phyloP scores from a whole-genome alignment of 2,329 filamentous ascomycete genomes.

The Rutstroemia sydowiana region DNA sequence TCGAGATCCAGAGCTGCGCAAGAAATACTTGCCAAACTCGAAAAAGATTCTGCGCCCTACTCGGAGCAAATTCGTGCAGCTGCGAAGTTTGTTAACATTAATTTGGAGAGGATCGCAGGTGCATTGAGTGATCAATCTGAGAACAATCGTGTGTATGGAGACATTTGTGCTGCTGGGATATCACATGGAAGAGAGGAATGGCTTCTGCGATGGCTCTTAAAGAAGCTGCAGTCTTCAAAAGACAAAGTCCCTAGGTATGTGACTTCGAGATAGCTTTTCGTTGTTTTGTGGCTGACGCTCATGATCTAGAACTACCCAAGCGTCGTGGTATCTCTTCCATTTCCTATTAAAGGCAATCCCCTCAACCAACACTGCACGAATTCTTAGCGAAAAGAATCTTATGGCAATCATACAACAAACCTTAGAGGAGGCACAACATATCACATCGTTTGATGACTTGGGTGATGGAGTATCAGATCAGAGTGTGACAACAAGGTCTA shows the following conservation, averaged over 20 bases:
- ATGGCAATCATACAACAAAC: constrained; percentile 58
- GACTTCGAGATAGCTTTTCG: neutral
- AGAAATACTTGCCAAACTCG: constrained; percentile 27
- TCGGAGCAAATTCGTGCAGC: constrained; percentile 30
- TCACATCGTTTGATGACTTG: constrained; percentile 23
- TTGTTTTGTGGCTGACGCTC: neutral
- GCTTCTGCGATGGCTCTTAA: constrained; percentile 59
- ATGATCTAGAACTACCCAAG: constrained; percentile 16
- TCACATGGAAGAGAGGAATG: constrained; percentile 50
- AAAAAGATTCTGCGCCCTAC: constrained; percentile 30
- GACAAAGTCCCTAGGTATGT: constrained; percentile 27
- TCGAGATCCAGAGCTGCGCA: constrained; percentile 28
- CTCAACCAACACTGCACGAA: constrained; percentile 59
- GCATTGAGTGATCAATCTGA: constrained; percentile 1
- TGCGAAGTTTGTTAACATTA: constrained; percentile 27
- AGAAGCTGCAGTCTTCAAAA: constrained; percentile 42
- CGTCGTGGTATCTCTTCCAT: constrained; percentile 53
- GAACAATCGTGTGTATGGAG: constrained; percentile 1
- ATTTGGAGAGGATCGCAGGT: constrained; percentile 19
- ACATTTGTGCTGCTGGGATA: constrained; percentile 1
- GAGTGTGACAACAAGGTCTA: too few species aligned
- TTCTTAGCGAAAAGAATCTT: constrained; percentile 64
- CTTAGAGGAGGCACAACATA: constrained; percentile 45
- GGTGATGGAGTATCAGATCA: too few species aligned
- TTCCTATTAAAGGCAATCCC: constrained; percentile 59